Conservation (phyloP, 177 flowering plant species). For the Vitis hybrid region DNA sequence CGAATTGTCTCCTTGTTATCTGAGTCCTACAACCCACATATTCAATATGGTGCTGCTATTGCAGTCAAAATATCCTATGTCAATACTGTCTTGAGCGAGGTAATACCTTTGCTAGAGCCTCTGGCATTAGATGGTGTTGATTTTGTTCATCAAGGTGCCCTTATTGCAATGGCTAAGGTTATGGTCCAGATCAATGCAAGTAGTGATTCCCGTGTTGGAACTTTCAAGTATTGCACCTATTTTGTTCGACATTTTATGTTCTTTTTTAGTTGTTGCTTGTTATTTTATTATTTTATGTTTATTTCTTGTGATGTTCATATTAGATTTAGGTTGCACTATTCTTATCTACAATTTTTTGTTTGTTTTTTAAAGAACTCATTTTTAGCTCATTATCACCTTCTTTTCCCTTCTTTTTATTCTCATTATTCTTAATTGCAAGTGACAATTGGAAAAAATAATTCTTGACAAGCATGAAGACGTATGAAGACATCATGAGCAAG, state of each 20-base stretch:
- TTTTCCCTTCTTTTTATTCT: neutral
- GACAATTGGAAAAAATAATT: conserved; percentile 90
- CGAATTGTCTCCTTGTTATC: conserved; percentile 92
- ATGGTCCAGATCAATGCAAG: conserved; percentile 96
- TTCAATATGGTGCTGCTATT: conserved; percentile 95
- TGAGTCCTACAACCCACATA: conserved; percentile 98
- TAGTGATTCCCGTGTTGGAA: conserved; percentile 93
- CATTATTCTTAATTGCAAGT: conserved; percentile 33
- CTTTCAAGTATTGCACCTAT: conserved; percentile 63
- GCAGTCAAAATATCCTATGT: conserved; percentile 99
- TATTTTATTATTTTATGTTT: neutral
- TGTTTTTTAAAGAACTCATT: neutral
- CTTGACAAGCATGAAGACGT: conserved; percentile 60
- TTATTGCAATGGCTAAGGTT: conserved; percentile 99
- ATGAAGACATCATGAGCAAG: conserved; percentile 98
- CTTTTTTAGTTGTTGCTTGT: neutral
- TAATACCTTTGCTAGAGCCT: conserved; percentile 88
- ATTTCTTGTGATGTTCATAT: too few species aligned
- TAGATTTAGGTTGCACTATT: too few species aligned
- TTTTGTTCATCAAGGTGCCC: conserved; percentile 99
- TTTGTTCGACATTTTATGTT: neutral
- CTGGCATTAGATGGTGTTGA: conserved; percentile 96
- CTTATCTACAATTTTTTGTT: neutral
- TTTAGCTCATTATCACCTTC: neutral
- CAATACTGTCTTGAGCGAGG: conserved; percentile 96